Evolutionary conservation across 169 alveolate species (phyloP), one percentile per base, ranked within the genome.

Genomic region (Besnoitia besnoiti): DNA sequence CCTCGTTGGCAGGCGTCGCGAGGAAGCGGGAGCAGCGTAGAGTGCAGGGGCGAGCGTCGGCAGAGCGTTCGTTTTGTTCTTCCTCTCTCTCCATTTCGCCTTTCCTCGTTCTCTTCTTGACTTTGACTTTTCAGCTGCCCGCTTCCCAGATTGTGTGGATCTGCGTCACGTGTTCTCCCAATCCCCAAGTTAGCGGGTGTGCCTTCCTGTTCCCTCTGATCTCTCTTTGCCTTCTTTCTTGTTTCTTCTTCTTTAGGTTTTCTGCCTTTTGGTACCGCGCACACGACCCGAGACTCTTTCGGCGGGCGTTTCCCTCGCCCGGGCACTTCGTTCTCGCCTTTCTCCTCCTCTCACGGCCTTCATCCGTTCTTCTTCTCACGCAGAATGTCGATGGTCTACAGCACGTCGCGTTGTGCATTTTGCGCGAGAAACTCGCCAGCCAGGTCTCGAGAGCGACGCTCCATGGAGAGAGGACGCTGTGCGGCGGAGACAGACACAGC

Each of bases 301-400:
- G 85, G 5, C 75, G 42, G 21, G 27, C 59, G 50, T 90, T 90
- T 33, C 90, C 90, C 61, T 90, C 93, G 14, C 59, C 77, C 10
- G 85, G 85, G 51, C 93, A 90, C 44, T 77, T 80, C 40, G 44
- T 90, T 40, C 50, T 90, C 55, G 90, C 90, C 61, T 77, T 90
- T 62, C 90, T 90, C 67, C 90, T 90, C 61, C 90, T 90, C 61
- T 77, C 47, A 85, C 93, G 85, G 85, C 93, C 93, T 47, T 4
- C 82, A 30, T 77, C 90, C 62, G 50, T 62, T 67, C 90, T 90
- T 67, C 90, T 90, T 80, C 85, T 90, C 33, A 90, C 93, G 27
- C 93, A 90, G 85, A 90, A 90, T 44, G 93, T 90, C 7, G 93
- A 90, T 47, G 49, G 85, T 44, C 46, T 90, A 27, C 90, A 90